Evolutionary conservation across 2,329 filamentous ascomycete genomes (phyloP).

Genomic region (Fusarium humuli): DNA sequence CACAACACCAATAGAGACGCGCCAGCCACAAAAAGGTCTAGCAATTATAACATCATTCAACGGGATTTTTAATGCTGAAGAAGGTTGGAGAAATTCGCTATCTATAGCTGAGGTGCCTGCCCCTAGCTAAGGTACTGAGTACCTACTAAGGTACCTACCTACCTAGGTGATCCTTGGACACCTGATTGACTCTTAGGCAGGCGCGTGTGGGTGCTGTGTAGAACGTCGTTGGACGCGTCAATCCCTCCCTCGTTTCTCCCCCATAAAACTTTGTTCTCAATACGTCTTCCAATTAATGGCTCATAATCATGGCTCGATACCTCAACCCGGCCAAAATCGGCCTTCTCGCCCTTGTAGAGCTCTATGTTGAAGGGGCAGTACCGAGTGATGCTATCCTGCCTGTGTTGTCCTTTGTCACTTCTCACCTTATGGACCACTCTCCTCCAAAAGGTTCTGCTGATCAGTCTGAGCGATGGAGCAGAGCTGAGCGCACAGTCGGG

Average conservation of each 20-base stretch:
- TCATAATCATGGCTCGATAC: constrained; percentile 75
- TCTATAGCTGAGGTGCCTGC: background rate
- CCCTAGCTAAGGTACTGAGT: background rate
- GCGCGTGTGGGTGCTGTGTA: constrained; percentile 16
- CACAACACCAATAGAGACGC: background rate
- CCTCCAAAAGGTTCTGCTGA: constrained; percentile 46
- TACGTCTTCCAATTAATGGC: background rate
- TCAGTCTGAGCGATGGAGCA: constrained; percentile 56
- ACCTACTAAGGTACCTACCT: background rate
- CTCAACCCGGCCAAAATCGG: constrained; percentile 91
- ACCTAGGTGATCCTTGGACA: background rate
- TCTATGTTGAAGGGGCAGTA: constrained; percentile 80
- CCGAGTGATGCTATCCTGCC: constrained; percentile 77
- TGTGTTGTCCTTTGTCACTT: constrained; percentile 82
- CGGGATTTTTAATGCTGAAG: background rate
- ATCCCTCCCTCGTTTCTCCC: background rate
- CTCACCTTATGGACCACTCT: constrained; percentile 70
- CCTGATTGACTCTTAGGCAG: constrained; percentile 26
- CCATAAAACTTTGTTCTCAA: background rate
- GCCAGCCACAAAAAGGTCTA: background rate
- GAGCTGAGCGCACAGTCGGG: constrained; percentile 62
- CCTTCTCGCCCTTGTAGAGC: constrained; percentile 80
- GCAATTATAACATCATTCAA: background rate
- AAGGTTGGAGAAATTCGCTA: background rate
- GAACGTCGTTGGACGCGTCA: background rate